Conservation (phyloP, 768 basidiomycete species). For the Cantharellus anzutake region DNA sequence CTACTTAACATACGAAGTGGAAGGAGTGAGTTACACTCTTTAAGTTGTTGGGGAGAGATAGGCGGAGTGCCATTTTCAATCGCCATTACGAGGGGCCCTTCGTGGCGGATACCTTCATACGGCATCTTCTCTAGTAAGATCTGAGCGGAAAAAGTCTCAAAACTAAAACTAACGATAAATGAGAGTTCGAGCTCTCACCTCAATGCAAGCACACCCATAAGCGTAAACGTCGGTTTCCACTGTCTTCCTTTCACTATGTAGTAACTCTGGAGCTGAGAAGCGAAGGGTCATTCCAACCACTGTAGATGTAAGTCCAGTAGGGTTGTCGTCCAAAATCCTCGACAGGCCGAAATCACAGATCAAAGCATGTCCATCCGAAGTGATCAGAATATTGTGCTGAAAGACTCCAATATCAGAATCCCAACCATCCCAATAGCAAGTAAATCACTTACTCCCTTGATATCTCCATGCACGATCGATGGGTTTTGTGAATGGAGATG, state of each 20-base stretch:
- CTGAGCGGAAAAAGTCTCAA: too few species aligned
- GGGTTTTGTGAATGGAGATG: not conserved
- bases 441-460: not conserved
- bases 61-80: too few species aligned
- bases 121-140: too few species aligned
- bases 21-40: too few species aligned
- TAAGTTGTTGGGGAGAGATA: too few species aligned
- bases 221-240: not conserved
- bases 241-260: not conserved
- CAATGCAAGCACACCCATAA: not conserved
- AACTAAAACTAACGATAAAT: too few species aligned
- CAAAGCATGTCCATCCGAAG: not conserved
- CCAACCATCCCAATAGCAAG: not conserved
- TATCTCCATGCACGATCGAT: not conserved
- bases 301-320: not conserved
- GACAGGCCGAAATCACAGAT: slow-evolving; percentile 7
- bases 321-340: slow-evolving; percentile 1
- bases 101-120: too few species aligned
- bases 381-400: slow-evolving; percentile 2
- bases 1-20: too few species aligned
- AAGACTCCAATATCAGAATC: not conserved
- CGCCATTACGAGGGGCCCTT: too few species aligned
- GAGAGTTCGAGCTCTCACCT: not conserved
- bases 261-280: not conserved
- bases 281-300: not conserved